Conservation (phyloP, 2,329 filamentous ascomycete species). For the Amauroascus niger region DNA sequence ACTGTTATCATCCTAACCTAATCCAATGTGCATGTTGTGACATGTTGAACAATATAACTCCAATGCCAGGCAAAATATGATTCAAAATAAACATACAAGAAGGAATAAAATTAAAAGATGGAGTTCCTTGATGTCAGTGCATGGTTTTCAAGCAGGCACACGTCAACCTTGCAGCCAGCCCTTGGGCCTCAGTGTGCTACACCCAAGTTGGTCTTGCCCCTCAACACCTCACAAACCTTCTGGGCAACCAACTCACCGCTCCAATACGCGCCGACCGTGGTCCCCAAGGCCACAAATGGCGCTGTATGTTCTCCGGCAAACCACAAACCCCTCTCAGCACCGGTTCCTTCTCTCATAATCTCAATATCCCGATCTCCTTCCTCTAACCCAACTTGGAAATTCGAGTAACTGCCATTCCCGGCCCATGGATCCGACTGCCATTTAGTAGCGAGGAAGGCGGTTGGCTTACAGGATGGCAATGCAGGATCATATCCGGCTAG, state of each 20-base stretch:
- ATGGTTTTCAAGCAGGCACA: no score
- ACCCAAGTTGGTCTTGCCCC: not conserved
- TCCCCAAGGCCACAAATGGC: constrained; percentile 80
- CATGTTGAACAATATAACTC: no score
- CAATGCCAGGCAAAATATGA: no score
- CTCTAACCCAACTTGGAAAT: constrained; percentile 68
- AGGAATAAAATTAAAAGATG: no score
- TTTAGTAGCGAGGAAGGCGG: constrained; percentile 56
- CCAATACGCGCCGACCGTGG: constrained; percentile 85
- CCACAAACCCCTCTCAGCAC: constrained; percentile 58
- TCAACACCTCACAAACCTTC: constrained; percentile 32
- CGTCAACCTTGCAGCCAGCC: no score
- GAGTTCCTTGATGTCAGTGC: no score
- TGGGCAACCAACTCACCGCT: constrained; percentile 69
- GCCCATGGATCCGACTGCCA: constrained; percentile 74
- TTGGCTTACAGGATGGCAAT: constrained; percentile 52
- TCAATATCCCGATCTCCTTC: constrained; percentile 64
- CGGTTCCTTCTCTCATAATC: constrained; percentile 43
- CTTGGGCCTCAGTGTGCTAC: not conserved
- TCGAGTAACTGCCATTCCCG: constrained; percentile 72
- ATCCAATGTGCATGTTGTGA: no score
- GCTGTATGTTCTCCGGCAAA: constrained; percentile 84
- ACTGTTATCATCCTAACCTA: no score
- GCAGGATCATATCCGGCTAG: constrained; percentile 56
- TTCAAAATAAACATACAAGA: no score